Evolutionary conservation across 2,329 filamentous ascomycete species (phyloP).

Genomic region (Ustilaginoidea virens): DNA sequence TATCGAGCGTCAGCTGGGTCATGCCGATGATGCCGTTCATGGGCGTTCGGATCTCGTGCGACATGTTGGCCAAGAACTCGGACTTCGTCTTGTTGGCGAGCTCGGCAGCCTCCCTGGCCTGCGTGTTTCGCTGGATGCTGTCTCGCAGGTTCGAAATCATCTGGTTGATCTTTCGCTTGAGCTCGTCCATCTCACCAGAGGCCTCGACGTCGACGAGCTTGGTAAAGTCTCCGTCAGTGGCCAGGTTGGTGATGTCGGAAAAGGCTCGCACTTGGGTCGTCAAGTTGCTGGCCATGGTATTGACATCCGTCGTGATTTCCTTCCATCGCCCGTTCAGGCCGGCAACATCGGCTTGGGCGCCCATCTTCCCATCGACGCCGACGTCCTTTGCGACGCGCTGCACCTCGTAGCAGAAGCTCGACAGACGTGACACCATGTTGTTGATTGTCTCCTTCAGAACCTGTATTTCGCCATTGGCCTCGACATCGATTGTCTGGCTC

Average conservation of each 20-base stretch:
- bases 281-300: constrained; percentile 68
- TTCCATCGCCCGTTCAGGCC: constrained; percentile 93
- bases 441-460: constrained; percentile 94
- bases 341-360: constrained; percentile 86
- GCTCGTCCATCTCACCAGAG: constrained; percentile 96
- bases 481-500: constrained; percentile 89
- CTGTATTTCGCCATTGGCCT: constrained; percentile 87
- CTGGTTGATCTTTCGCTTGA: constrained; percentile 98
- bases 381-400: constrained; percentile 94
- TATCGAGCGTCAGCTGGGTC: constrained; percentile 92
- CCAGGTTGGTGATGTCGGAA: constrained; percentile 94
- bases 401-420: constrained; percentile 91
- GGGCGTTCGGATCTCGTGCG: constrained; percentile 91
- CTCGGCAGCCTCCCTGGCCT: constrained; percentile 88
- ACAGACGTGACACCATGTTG: constrained; percentile 93
- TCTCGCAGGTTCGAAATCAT: constrained; percentile 95
- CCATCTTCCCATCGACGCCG: constrained; percentile 96
- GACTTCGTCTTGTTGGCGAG: constrained; percentile 97
- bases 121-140: constrained; percentile 92
- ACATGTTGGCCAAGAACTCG: constrained; percentile 98
- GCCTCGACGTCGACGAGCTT: constrained; percentile 95
- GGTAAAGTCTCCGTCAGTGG: constrained; percentile 92
- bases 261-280: constrained; percentile 96
- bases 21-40: constrained; percentile 98
- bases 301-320: constrained; percentile 93